These are phyloP conservation scores for Lentinula boryana DNA, from an alignment of 768 basidiomycete genomes.

Conservation along the genomic window DNA sequence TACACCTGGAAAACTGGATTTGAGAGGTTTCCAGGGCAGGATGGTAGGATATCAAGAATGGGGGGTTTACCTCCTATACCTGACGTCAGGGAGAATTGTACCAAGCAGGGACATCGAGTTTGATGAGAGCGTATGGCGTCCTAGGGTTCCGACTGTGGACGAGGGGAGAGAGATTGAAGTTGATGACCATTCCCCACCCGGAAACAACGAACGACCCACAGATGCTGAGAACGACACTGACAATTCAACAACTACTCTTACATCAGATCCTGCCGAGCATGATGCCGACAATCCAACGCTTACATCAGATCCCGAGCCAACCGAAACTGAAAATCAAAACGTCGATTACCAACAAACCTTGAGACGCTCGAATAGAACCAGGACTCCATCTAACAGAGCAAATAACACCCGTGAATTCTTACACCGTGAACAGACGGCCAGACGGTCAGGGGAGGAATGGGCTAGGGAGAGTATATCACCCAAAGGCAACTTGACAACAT, in stretches of 20 bases:
- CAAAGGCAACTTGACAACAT: background rate
- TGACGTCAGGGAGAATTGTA: background rate
- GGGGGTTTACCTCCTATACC: background rate
- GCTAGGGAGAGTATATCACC: background rate
- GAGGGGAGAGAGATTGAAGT: background rate
- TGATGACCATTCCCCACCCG: background rate
- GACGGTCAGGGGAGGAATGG: background rate
- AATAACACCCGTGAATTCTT: background rate
- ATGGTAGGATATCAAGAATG: background rate
- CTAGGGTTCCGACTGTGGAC: background rate
- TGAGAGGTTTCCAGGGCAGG: background rate
- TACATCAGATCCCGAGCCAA: background rate
- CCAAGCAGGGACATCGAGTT: background rate
- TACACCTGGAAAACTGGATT: background rate
- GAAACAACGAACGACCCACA: conserved; percentile 1
- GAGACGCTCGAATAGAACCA: background rate
- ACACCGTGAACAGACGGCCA: background rate
- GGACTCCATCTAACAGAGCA: background rate
- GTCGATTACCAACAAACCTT: background rate
- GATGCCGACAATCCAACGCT: too few species aligned
- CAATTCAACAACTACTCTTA: background rate
- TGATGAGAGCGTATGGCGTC: background rate
- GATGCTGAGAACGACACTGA: conserved; percentile 18
- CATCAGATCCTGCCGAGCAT: background rate
- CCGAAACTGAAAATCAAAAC: background rate